phyloP scores from a whole-genome alignment of 108 stramenopile genomes.

The Schizochytrium sp. region DNA sequence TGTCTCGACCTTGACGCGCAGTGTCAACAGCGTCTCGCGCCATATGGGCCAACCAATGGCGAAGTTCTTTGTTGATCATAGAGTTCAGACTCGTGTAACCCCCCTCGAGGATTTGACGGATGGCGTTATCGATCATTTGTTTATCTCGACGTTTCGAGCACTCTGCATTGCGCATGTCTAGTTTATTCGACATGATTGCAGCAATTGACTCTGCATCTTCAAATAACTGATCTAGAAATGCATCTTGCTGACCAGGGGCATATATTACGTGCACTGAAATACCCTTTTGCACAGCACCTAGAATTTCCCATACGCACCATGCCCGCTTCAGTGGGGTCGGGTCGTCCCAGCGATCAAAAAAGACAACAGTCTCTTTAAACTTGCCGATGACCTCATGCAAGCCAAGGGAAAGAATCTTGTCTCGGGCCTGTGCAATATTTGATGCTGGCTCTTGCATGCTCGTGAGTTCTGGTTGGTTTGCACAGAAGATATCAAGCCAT shows the following conservation, averaged over 20 bases:
- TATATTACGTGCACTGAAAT: not conserved
- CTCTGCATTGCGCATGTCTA: slow-evolving; percentile 5
- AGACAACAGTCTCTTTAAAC: not conserved
- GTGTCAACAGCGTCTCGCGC: not conserved
- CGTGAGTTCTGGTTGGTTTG: slow-evolving; percentile 39
- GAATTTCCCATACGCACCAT: slow-evolving; percentile 44
- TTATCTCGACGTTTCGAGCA: slow-evolving; percentile 10
- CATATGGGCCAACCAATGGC: not conserved
- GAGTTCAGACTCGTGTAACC: not conserved
- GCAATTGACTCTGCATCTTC: not conserved
- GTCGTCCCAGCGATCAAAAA: not conserved
- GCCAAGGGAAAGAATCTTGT: not conserved
- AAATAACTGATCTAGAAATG: not conserved
- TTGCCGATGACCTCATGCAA: not conserved
- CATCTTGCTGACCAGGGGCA: not conserved
- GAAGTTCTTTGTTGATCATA: not conserved
- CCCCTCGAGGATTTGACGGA: not conserved
- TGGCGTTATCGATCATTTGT: slow-evolving; percentile 6
- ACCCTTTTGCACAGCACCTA: not conserved
- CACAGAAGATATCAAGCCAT: slow-evolving; percentile 40
- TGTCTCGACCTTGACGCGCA: not conserved
- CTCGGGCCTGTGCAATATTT: not conserved
- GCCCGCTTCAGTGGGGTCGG: slow-evolving; percentile 32
- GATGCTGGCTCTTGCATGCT: not conserved
- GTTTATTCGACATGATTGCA: not conserved